Conservation (phyloP, 495 filamentous ascomycete species). For the Neurospora intermedia region DNA sequence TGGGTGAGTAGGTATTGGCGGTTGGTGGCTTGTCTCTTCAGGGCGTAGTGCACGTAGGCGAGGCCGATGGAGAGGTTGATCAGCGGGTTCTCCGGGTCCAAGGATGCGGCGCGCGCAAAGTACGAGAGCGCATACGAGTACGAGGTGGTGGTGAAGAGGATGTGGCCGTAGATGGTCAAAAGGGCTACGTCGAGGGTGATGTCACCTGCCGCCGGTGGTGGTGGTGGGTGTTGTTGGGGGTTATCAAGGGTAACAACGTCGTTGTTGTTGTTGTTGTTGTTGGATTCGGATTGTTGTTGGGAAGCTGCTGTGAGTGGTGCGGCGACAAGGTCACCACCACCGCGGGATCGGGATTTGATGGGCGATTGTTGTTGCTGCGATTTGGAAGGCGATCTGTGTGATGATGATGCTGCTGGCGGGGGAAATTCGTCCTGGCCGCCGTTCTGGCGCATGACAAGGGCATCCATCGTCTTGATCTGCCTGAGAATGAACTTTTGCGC, state of each 20-base stretch:
- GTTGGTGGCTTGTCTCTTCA: constrained; percentile 84
- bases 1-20: constrained; percentile 78
- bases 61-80: constrained; percentile 65
- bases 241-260: not conserved
- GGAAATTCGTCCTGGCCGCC: not conserved
- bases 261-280: constrained; percentile 4
- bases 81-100: constrained; percentile 65
- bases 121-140: constrained; percentile 79
- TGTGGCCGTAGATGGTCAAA: constrained; percentile 79
- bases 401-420: not conserved
- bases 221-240: constrained; percentile 17
- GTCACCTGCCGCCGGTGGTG: constrained; percentile 22
- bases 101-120: constrained; percentile 73
- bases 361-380: not conserved
- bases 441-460: constrained; percentile 13
- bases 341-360: not conserved
- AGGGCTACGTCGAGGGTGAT: constrained; percentile 47
- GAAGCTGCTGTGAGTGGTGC: not conserved
- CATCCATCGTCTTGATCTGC: constrained; percentile 85
- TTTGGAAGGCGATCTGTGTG: not conserved
- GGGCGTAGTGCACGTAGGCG: constrained; percentile 70
- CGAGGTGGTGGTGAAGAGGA: constrained; percentile 65
- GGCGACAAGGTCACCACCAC: not conserved
- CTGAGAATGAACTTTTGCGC: constrained; percentile 82
- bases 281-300: not conserved